These are phyloP conservation scores for Boletus holoroseus DNA, from an alignment of 1,284 basidiomycete genomes.

Conservation along the genomic window DNA sequence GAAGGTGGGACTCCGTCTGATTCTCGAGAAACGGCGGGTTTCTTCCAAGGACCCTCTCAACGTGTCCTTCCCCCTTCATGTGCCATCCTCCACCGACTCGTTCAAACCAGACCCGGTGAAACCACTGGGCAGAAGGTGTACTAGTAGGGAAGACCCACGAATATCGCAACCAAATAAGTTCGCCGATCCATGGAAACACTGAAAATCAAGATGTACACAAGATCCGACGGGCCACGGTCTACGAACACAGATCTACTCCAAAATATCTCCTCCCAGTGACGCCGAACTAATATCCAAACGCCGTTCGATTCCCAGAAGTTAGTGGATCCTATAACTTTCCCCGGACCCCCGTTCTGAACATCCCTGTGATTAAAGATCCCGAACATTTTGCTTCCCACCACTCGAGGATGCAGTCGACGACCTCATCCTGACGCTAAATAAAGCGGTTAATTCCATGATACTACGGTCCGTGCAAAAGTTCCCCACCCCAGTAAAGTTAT, in stretches of 20 bases:
- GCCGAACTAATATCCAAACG: neutral
- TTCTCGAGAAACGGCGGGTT: neutral
- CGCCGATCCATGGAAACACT: no score
- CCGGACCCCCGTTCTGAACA: constrained; percentile 52
- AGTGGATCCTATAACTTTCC: constrained; percentile 40
- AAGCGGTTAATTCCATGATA: constrained; percentile 2
- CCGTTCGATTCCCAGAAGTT: neutral
- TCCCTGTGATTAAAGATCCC: constrained; percentile 46
- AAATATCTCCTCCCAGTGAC: neutral
- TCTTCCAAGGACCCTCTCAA: no score
- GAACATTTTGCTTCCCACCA: constrained; percentile 50
- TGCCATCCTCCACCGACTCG: no score
- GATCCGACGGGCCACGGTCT: no score
- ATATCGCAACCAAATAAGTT: no score
- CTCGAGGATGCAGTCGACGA: constrained; percentile 55
- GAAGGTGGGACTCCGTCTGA: constrained; percentile 4
- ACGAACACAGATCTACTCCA: neutral
- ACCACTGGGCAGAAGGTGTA: no score
- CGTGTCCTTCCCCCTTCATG: no score
- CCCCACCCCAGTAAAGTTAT: constrained; percentile 61
- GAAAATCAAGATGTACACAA: no score
- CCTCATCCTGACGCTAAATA: constrained; percentile 48
- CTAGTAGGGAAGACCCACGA: no score
- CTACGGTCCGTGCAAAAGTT: neutral
- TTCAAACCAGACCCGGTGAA: no score